Evolutionary conservation across 345 rosid genomes (phyloP).

Genomic region (Pugionium cornutum): DNA sequence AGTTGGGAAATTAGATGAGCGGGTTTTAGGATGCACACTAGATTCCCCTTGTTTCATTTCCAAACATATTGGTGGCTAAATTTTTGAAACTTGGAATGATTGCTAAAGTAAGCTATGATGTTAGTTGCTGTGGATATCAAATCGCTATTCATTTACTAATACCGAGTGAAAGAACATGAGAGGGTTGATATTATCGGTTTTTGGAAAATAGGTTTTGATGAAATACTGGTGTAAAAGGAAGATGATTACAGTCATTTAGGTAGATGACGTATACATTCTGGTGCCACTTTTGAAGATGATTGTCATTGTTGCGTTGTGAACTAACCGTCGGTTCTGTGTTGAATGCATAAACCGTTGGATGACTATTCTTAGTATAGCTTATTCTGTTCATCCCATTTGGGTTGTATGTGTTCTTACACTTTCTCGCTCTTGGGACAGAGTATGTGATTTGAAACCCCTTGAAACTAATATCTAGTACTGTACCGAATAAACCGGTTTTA

Average conservation of each 20-base stretch:
- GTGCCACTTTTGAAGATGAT: too few relatives aligned
- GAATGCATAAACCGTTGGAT: not conserved
- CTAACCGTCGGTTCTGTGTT: not conserved
- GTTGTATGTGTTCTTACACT: not conserved
- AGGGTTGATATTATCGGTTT: not conserved
- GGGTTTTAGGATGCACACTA: too few relatives aligned
- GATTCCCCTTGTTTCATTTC: too few relatives aligned
- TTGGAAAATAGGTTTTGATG: constrained; percentile 17
- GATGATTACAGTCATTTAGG: too few relatives aligned
- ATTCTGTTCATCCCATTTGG: constrained; percentile 3
- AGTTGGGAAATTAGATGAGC: not conserved
- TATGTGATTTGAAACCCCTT: not conserved
- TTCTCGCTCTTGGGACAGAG: not conserved
- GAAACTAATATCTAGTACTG: too few relatives aligned
- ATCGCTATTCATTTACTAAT: too few relatives aligned
- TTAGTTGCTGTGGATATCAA: not conserved
- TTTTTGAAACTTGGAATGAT: not conserved
- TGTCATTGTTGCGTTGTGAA: not conserved
- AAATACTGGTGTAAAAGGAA: not conserved
- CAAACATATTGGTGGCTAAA: too few relatives aligned
- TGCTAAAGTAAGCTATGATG: not conserved
- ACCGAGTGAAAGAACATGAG: not conserved
- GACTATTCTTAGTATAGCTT: not conserved
- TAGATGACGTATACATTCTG: too few relatives aligned
- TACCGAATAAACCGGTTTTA: not conserved